phyloP scores from a whole-genome alignment of 148 eudicot species.

The Diospyros lotus region DNA sequence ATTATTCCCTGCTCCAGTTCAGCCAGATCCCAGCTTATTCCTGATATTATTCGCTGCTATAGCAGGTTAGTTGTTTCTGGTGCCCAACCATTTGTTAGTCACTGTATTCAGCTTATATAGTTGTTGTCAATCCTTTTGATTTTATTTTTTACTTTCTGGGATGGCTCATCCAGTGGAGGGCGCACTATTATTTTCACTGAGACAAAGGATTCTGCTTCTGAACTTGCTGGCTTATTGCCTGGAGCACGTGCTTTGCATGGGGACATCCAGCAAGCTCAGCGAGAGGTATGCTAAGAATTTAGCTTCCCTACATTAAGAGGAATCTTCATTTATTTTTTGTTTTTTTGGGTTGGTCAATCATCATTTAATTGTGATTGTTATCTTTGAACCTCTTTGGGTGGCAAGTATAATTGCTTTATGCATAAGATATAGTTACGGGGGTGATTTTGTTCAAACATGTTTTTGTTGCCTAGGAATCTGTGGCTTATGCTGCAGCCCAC shows the following conservation, averaged over 20 bases:
- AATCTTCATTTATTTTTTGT: too few relatives aligned
- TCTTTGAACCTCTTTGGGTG: not conserved
- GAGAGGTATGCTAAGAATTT: slow-evolving; percentile 52
- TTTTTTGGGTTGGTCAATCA: not conserved
- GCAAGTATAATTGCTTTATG: too few relatives aligned
- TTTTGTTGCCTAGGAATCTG: not conserved
- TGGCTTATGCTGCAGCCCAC: not conserved
- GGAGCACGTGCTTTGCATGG: slow-evolving; percentile 96
- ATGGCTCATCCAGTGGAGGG: slow-evolving; percentile 65
- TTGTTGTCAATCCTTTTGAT: slow-evolving; percentile 4
- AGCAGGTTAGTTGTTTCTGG: slow-evolving; percentile 49
- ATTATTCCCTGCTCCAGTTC: slow-evolving; percentile 76
- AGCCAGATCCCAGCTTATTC: slow-evolving; percentile 82
- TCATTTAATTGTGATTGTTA: not conserved
- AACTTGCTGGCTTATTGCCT: slow-evolving; percentile 62
- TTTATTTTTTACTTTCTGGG: not conserved
- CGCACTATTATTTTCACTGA: slow-evolving; percentile 81
- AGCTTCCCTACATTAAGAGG: not conserved
- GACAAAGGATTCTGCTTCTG: slow-evolving; percentile 73
- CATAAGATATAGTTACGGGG: not conserved
- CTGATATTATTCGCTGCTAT: slow-evolving; percentile 88
- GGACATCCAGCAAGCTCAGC: slow-evolving; percentile 81
- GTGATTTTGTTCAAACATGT: not conserved
- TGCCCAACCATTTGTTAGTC: not conserved
- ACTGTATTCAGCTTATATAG: not conserved